Conservation (phyloP, 2,329 filamentous ascomycete species). For the Sporothrix protearum region DNA sequence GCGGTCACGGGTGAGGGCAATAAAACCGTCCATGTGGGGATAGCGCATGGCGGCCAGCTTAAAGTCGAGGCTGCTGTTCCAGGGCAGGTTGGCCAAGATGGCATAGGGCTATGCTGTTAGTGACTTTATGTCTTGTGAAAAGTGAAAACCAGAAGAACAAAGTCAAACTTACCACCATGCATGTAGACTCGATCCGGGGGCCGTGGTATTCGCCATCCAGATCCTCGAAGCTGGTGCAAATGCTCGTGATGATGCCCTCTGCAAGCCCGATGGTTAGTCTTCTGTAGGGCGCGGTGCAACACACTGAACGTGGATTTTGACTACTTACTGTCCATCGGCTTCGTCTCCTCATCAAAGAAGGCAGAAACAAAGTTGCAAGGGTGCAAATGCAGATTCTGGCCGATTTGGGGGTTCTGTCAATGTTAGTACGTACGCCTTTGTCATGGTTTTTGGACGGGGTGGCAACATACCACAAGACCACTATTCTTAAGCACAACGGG, state of each 20-base stretch:
- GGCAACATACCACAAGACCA: slow-evolving; percentile 60
- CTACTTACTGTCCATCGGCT: slow-evolving; percentile 59
- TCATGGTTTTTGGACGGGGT: not conserved
- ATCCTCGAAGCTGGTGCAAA: slow-evolving; percentile 75
- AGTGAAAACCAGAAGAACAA: not conserved
- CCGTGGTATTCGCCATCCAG: slow-evolving; percentile 78
- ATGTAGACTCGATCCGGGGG: slow-evolving; percentile 71
- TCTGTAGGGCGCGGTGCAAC: not conserved
- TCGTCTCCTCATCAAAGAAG: slow-evolving; percentile 65
- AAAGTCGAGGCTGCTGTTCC: slow-evolving; percentile 64
- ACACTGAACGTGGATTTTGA: too few species aligned
- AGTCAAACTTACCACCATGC: slow-evolving; percentile 56
- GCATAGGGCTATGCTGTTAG: slow-evolving; percentile 53
- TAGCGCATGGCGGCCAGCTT: slow-evolving; percentile 69
- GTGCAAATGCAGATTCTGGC: slow-evolving; percentile 76
- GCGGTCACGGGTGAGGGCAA: slow-evolving; percentile 71
- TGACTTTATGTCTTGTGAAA: not conserved
- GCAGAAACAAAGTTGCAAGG: slow-evolving; percentile 60
- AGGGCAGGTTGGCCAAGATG: slow-evolving; percentile 61
- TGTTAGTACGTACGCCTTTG: not conserved
- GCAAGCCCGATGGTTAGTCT: slow-evolving; percentile 27
- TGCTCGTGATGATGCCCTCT: slow-evolving; percentile 75
- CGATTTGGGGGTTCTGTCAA: slow-evolving; percentile 69
- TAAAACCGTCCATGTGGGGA: slow-evolving; percentile 66
- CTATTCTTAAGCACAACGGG: slow-evolving; percentile 74